A percentile compares a stretch with the other conserved stretches of the same genome.
Conservation (phyloP, 2,329 filamentous ascomycete genomes). For the Plenodomus biglobosus region DNA sequence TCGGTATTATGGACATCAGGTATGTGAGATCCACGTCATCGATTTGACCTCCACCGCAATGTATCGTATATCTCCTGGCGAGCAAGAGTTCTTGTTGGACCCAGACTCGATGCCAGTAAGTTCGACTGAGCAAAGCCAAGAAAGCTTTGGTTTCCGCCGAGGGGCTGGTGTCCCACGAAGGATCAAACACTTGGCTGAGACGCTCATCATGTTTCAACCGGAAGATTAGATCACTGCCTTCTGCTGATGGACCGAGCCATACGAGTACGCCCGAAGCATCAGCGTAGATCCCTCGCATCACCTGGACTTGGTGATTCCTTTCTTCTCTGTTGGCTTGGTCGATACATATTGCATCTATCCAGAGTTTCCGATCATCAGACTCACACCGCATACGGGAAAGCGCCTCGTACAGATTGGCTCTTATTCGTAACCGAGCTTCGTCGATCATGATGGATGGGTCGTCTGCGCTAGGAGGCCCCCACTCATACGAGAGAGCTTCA, state of each 20-base stretch:
- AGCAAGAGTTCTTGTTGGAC: background rate
- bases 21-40: background rate
- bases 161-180: too few relatives aligned
- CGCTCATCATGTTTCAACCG: background rate
- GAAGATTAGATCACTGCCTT: background rate
- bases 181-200: background rate
- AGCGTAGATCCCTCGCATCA: background rate
- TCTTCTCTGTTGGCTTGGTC: background rate
- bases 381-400: background rate
- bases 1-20: too few relatives aligned
- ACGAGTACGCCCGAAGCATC: constrained; percentile 1
- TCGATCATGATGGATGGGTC: background rate
- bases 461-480: background rate
- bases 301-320: background rate
- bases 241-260: constrained; percentile 1
- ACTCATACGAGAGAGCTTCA: background rate
- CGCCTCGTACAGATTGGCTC: background rate
- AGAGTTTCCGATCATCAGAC: background rate
- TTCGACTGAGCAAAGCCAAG: background rate
- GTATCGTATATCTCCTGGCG: background rate
- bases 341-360: background rate
- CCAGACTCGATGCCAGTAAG: background rate
- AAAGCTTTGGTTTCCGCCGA: too few relatives aligned
- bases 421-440: background rate
- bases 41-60: background rate